phyloP scores from a whole-genome alignment of 2,329 filamentous ascomycete species.

The Diaporthe sp. region DNA sequence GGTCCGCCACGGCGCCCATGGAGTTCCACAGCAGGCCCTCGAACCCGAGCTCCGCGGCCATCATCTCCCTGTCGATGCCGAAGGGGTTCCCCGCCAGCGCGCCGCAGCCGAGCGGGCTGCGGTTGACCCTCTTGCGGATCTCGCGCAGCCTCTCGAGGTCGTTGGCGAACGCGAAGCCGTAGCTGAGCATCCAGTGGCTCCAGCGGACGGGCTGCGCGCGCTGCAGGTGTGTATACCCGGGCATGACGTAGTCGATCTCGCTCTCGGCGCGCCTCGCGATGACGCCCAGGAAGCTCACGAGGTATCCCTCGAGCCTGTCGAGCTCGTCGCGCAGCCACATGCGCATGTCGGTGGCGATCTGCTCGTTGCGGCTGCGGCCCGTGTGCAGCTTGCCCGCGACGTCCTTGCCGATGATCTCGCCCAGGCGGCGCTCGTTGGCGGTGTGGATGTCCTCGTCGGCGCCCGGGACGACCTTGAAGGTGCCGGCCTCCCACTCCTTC shows the following conservation, averaged over 20 bases:
- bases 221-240: conserved; percentile 89
- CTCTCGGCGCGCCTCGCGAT: conserved; percentile 75
- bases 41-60: conserved; percentile 85
- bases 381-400: conserved; percentile 92
- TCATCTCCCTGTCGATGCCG: conserved; percentile 80
- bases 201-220: conserved; percentile 83
- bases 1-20: conserved; percentile 79
- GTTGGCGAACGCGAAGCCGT: conserved; percentile 75
- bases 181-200: conserved; percentile 84
- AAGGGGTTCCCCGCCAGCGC: conserved; percentile 87
- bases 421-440: conserved; percentile 77
- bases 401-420: conserved; percentile 88
- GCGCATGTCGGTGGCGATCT: conserved; percentile 90
- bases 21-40: conserved; percentile 80
- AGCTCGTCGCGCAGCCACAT: conserved; percentile 86
- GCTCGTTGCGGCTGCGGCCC: conserved; percentile 87
- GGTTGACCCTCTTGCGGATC: conserved; percentile 79
- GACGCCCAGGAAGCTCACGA: conserved; percentile 77
- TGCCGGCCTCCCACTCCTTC: conserved; percentile 63
- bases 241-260: conserved; percentile 84
- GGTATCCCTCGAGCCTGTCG: conserved; percentile 72
- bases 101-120: conserved; percentile 76
- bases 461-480: conserved; percentile 62
- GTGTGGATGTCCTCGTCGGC: conserved; percentile 74
- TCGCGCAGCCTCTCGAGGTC: conserved; percentile 84